Evolutionary conservation across 495 filamentous ascomycete species (phyloP), one percentile per base, ranked within the genome.

Genomic region (Polyplosphaeria fusca): DNA sequence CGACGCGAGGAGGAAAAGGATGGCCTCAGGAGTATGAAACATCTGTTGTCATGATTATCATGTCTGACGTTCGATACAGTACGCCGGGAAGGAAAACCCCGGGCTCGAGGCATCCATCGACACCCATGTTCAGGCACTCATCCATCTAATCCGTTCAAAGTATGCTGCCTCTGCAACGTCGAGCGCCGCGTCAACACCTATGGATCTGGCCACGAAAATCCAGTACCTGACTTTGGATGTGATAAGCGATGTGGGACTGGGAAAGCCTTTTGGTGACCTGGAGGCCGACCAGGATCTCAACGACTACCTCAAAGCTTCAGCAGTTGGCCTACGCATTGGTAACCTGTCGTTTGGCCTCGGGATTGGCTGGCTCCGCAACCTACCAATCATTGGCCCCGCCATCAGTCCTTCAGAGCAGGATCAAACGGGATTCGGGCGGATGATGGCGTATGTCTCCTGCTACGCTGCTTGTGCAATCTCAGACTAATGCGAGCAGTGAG

Each of bases 161-260:
- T 78, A 77, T 47, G 50, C 66, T 11, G 22, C 55, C 2, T 39
- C 48, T 3, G 50, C 50, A 1, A 52, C 64, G n/a, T 56, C 47
- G 14, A 44, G 16, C 18, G n/a, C 27, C 4, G 12, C 56, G 14
- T 62, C 52, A 13, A 67, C 60, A 24, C 61, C 67, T 0, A 71
- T 78, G 61, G 75, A 79, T 59, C 52, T 78, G 19, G 73, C 69
- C 4, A 60, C 41, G 11, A 70, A 70, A 26, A 59, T 67, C 0
- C 71, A 75, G 23, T 79, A 68, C 52, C 67, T 78, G 40, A 74
- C 75, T 16, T 60, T 78, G 4, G 77, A 81, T 47, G 69, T 77
- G 5, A 73, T 79, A 41, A 69, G 67, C 30, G 61, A 69, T 7
- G 58, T 79, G n/a, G 73, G 69, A 14, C 73, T 78, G 27, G 71